phyloP scores from a whole-genome alignment of 306 rosid species.

The Cicer pinnatifidum region DNA sequence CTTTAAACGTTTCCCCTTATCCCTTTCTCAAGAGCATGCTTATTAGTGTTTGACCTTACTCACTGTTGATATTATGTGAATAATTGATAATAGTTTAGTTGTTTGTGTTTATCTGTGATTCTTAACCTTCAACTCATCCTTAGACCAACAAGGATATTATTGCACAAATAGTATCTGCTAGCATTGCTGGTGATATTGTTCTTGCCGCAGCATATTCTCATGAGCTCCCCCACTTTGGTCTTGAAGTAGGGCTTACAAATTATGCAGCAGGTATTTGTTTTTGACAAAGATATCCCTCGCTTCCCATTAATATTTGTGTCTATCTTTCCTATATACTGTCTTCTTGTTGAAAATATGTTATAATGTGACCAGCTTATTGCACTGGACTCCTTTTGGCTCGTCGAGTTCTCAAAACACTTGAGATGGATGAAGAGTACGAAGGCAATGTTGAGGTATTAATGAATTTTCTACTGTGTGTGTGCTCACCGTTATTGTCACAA shows the following conservation, averaged over 20 bases:
- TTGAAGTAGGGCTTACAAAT: conserved; percentile 84
- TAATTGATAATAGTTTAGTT: not conserved
- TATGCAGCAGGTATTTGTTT: conserved; percentile 80
- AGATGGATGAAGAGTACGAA: conserved; percentile 81
- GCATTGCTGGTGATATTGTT: conserved; percentile 84
- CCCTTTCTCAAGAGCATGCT: not conserved
- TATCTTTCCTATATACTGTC: not conserved
- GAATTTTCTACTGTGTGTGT: not conserved
- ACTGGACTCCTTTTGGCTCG: conserved; percentile 94
- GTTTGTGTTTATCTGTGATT: not conserved
- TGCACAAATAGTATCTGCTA: conserved; percentile 78
- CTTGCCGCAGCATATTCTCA: conserved; percentile 83
- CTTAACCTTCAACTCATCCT: conserved; percentile 18
- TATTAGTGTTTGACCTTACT: not conserved
- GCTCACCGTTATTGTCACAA: no score
- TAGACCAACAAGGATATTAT: conserved; percentile 80
- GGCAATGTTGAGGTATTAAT: conserved; percentile 85
- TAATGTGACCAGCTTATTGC: conserved; percentile 67
- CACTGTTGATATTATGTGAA: not conserved
- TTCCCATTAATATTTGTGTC: not conserved
- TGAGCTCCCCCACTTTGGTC: conserved; percentile 79
- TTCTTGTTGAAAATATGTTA: not conserved
- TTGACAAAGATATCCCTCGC: not conserved
- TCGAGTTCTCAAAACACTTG: conserved; percentile 70
- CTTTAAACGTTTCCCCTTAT: not conserved